These are phyloP conservation scores for Podospora didyma DNA, from an alignment of 495 filamentous ascomycete species.

Conservation along the genomic window DNA sequence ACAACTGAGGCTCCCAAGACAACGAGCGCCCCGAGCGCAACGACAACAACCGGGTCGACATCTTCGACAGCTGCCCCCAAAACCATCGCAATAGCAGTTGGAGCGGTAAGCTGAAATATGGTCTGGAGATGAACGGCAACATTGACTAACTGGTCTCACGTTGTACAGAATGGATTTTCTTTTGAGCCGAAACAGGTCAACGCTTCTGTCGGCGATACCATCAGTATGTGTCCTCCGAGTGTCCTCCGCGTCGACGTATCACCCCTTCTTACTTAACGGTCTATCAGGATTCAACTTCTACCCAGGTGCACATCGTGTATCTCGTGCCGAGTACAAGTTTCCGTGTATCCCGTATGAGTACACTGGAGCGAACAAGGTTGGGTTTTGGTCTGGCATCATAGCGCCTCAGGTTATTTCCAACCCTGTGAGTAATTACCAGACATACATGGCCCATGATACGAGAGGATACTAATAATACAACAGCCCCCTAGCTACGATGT, in stretches of 20 bases:
- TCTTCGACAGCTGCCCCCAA: slow-evolving; percentile 11
- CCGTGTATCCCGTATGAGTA: slow-evolving; percentile 59
- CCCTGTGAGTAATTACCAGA: slow-evolving; percentile 24
- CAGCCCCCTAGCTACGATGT: slow-evolving; percentile 47
- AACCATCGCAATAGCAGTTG: slow-evolving; percentile 28
- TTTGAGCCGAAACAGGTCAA: slow-evolving; percentile 30
- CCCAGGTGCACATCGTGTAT: slow-evolving; percentile 56
- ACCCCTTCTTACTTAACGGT: slow-evolving; percentile 3
- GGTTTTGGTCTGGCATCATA: slow-evolving; percentile 46
- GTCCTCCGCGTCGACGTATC: not conserved
- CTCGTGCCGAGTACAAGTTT: slow-evolving; percentile 47
- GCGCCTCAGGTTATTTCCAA: slow-evolving; percentile 31
- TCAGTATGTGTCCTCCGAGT: slow-evolving; percentile 22
- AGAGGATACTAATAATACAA: not conserved
- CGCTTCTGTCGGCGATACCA: slow-evolving; percentile 36
- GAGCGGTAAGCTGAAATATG: slow-evolving; percentile 20
- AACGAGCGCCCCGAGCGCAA: not conserved
- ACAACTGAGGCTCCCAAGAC: not conserved
- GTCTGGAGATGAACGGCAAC: not conserved
- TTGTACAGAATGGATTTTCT: slow-evolving; percentile 25
- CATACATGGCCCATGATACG: too few relatives aligned
- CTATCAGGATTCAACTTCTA: slow-evolving; percentile 52
- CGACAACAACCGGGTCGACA: not conserved
- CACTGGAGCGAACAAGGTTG: slow-evolving; percentile 31
- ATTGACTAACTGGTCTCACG: slow-evolving; percentile 2